Conservation (phyloP, 2,329 filamentous ascomycete species). For the Cadophora luteo-olivacea region DNA sequence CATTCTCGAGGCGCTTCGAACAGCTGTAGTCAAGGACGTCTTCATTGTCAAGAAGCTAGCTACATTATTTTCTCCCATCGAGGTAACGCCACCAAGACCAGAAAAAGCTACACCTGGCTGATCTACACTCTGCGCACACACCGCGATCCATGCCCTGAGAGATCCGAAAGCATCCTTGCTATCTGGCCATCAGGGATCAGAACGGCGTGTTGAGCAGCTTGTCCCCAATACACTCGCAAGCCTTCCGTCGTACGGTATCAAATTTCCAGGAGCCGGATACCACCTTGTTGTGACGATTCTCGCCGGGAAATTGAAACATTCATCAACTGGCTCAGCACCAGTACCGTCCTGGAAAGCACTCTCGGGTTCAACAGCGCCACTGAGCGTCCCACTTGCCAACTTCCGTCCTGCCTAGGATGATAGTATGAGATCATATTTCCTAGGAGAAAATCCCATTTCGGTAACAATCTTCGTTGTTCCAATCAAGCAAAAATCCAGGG, state of each 20-base stretch:
- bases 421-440: slow-evolving; percentile 14
- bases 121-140: slow-evolving; percentile 16
- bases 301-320: slow-evolving; percentile 5
- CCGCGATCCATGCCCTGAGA: slow-evolving; percentile 17
- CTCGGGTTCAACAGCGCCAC: slow-evolving; percentile 6
- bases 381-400: slow-evolving; percentile 17
- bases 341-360: slow-evolving; percentile 1
- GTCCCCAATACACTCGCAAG: slow-evolving; percentile 4
- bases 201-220: slow-evolving; percentile 13
- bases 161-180: slow-evolving; percentile 15
- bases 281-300: neutral
- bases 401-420: slow-evolving; percentile 2
- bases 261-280: slow-evolving; percentile 5
- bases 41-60: neutral
- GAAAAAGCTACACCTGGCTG: slow-evolving; percentile 5
- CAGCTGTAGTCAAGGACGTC: neutral
- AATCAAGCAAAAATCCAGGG: neutral
- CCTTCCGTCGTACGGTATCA: neutral
- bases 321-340: slow-evolving; percentile 7
- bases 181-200: neutral
- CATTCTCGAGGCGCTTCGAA: neutral
- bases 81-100: neutral
- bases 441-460: neutral
- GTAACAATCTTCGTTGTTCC: slow-evolving; percentile 15
- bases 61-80: slow-evolving; percentile 7